phyloP scores from a whole-genome alignment of 352 stramenopile species.

The Blastocystis sp. region DNA sequence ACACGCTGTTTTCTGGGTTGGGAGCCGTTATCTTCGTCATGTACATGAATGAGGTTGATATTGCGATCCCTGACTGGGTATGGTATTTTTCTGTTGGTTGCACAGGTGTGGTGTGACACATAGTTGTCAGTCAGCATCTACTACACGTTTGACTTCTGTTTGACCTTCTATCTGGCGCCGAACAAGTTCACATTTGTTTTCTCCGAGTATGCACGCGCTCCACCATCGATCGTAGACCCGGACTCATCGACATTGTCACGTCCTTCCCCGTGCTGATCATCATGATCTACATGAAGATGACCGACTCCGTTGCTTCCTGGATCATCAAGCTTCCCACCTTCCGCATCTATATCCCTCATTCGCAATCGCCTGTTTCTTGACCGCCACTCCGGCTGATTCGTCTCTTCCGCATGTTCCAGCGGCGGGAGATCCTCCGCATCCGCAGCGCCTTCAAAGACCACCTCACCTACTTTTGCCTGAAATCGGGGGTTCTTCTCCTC shows the following conservation, averaged over 20 bases:
- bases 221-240: neutral
- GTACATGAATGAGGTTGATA: constrained; percentile 63
- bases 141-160: constrained; percentile 57
- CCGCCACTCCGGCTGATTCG: constrained; percentile 28
- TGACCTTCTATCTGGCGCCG: constrained; percentile 57
- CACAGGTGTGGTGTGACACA: neutral
- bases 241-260: constrained; percentile 41
- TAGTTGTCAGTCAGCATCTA: constrained; percentile 61
- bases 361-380: neutral
- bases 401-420: constrained; percentile 49
- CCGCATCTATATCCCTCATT: constrained; percentile 55
- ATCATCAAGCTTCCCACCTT: constrained; percentile 58
- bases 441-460: constrained; percentile 45
- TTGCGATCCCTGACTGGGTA: constrained; percentile 44
- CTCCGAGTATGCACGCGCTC: neutral
- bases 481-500: constrained; percentile 45
- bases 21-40: constrained; percentile 53
- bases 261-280: constrained; percentile 56
- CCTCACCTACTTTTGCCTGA: constrained; percentile 42
- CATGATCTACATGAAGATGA: constrained; percentile 58
- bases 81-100: constrained; percentile 44
- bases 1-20: constrained; percentile 60
- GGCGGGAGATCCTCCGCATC: constrained; percentile 44
- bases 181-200: constrained; percentile 58
- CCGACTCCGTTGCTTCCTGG: constrained; percentile 15